These are phyloP conservation scores for Porcisia deanei DNA, from an alignment of 208 protist species.

Conservation along the genomic window DNA sequence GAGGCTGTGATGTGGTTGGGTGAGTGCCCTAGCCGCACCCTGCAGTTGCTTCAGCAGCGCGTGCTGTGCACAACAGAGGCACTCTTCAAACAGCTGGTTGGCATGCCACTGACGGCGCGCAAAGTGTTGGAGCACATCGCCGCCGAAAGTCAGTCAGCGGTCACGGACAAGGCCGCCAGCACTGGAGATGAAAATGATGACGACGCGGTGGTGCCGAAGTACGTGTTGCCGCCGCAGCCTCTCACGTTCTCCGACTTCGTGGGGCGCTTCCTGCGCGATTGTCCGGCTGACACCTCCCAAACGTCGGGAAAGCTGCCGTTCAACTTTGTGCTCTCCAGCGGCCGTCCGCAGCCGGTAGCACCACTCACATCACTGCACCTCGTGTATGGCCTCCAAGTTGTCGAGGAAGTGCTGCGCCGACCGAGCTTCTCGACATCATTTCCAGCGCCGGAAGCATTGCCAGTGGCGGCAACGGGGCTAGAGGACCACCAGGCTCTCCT, in stretches of 20 bases:
- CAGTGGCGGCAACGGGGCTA: neutral
- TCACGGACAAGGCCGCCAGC: neutral
- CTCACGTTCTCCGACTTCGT: constrained; percentile 34
- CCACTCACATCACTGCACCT: constrained; percentile 41
- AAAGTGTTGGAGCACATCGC: constrained; percentile 7
- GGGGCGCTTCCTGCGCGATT: constrained; percentile 18
- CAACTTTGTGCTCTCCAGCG: constrained; percentile 23
- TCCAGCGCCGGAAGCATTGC: neutral
- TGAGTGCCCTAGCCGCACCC: constrained; percentile 35
- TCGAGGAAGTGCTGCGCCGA: constrained; percentile 36
- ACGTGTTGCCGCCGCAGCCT: constrained; percentile 22
- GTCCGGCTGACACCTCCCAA: neutral
- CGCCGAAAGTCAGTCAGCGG: neutral
- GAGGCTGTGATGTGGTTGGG: constrained; percentile 45
- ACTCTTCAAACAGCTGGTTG: constrained; percentile 28
- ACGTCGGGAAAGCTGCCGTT: constrained; percentile 4
- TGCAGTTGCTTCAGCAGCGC: constrained; percentile 50
- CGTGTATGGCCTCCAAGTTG: constrained; percentile 35
- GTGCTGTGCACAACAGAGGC: constrained; percentile 36
- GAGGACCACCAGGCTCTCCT: constrained; percentile 28
- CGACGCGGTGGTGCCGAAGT: constrained; percentile 8
- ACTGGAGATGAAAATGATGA: neutral
- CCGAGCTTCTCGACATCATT: neutral
- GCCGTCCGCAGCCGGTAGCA: constrained; percentile 32
- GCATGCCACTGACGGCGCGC: constrained; percentile 34